Percentiles rank a stretch among this genome's conserved stretches.
These are phyloP conservation scores for Nicotiana paniculata DNA, from an alignment of 257 asterid genomes.

Conservation along the genomic window DNA sequence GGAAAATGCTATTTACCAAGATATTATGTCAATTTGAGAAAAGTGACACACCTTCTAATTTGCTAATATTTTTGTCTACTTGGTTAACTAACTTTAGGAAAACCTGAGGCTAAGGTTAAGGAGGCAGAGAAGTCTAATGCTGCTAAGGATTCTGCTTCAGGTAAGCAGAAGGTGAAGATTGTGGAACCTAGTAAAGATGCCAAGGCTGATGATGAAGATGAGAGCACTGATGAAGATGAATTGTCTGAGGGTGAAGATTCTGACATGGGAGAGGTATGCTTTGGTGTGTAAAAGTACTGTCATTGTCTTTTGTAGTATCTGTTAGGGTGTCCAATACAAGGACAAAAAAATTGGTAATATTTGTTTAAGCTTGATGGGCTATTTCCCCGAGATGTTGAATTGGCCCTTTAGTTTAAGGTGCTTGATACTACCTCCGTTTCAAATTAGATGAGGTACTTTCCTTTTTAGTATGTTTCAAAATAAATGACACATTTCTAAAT, in stretches of 20 bases:
- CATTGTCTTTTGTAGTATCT: not conserved
- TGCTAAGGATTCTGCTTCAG: not conserved
- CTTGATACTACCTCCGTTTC: not conserved
- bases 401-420: not conserved
- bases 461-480: no score
- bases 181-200: slow-evolving; percentile 32
- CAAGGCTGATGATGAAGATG: slow-evolving; percentile 3
- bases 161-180: slow-evolving; percentile 42
- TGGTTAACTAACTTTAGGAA: slow-evolving; percentile 23
- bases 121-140: slow-evolving; percentile 11
- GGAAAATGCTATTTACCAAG: not conserved
- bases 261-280: no score
- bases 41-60: not conserved
- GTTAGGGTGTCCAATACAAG: not conserved
- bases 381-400: not conserved
- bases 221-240: slow-evolving; percentile 11
- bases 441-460: no score
- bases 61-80: not conserved
- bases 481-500: no score
- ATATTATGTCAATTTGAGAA: not conserved
- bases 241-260: slow-evolving; percentile 20
- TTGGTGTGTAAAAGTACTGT: not conserved
- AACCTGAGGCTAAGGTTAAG: slow-evolving; percentile 36
- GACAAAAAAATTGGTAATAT: not conserved
- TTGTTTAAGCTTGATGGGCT: not conserved